Evolutionary conservation across 2,329 filamentous ascomycete genomes (phyloP).

Genomic region (Penicillium polonicum): DNA sequence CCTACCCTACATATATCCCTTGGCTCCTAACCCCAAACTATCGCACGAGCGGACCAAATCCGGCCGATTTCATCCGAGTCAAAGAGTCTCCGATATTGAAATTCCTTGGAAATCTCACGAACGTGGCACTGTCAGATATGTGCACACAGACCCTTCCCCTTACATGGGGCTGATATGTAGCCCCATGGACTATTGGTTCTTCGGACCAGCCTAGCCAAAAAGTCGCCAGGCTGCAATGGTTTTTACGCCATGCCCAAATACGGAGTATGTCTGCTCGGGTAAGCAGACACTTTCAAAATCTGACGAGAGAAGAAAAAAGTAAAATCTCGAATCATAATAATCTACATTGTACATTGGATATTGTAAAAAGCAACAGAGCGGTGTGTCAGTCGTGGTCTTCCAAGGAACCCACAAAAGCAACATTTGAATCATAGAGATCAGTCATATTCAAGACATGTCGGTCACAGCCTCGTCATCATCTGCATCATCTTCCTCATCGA

Average conservation of each 20-base stretch:
- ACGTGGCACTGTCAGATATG: neutral
- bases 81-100: neutral
- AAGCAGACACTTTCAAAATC: neutral
- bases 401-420: neutral
- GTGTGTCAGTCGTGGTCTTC: neutral
- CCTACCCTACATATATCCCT: neutral
- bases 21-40: neutral
- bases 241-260: neutral
- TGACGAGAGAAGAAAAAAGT: neutral
- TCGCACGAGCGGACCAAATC: neutral
- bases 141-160: neutral
- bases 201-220: neutral
- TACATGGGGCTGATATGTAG: neutral
- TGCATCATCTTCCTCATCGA: constrained; percentile 54
- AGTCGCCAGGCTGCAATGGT: neutral
- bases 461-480: constrained; percentile 32
- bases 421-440: neutral
- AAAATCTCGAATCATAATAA: neutral
- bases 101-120: neutral
- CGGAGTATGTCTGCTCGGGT: neutral
- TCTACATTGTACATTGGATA: constrained; percentile 4
- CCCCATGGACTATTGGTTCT: neutral
- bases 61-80: constrained; percentile 23
- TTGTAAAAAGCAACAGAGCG: neutral
- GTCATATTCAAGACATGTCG: constrained; percentile 7